Evolutionary conservation across 805 yeast genomes (phyloP).

Genomic region (Starmerella bombicola): DNA sequence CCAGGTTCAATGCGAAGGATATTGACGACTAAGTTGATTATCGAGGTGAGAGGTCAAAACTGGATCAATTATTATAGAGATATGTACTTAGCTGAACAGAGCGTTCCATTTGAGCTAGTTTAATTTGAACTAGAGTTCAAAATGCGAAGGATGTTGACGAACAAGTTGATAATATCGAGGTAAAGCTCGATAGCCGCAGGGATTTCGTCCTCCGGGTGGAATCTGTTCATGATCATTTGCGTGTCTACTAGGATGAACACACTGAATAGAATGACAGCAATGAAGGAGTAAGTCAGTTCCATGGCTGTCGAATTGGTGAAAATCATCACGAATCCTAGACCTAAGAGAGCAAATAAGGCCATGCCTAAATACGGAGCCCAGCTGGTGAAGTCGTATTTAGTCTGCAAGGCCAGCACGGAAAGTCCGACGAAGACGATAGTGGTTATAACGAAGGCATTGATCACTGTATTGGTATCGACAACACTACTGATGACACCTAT

Average conservation of each 20-base stretch:
- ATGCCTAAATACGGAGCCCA: conserved; percentile 49
- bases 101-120: too few species aligned
- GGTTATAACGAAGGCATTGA: conserved; percentile 63
- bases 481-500: conserved; percentile 55
- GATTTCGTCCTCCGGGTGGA: conserved; percentile 75
- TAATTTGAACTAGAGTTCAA: conserved; percentile 24
- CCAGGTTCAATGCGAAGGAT: too few species aligned
- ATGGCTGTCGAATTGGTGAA: conserved; percentile 50
- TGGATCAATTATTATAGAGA: too few species aligned
- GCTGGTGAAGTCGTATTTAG: conserved; percentile 59
- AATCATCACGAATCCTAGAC: conserved; percentile 56
- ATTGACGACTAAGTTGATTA: too few species aligned
- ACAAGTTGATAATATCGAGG: conserved; percentile 71
- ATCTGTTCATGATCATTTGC: conserved; percentile 60
- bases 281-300: conserved; percentile 53
- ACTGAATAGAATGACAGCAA: conserved; percentile 64
- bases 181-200: conserved; percentile 66
- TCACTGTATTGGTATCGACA: conserved; percentile 48
- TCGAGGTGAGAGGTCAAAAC: too few species aligned
- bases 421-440: conserved; percentile 61
- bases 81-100: too few species aligned
- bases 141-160: conserved; percentile 60
- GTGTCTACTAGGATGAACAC: conserved; percentile 70
- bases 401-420: conserved; percentile 62
- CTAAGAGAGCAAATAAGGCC: conserved; percentile 55